These are phyloP conservation scores for Sarocladium brachiariae DNA, from an alignment of 2,329 filamentous ascomycete species.

Conservation along the genomic window DNA sequence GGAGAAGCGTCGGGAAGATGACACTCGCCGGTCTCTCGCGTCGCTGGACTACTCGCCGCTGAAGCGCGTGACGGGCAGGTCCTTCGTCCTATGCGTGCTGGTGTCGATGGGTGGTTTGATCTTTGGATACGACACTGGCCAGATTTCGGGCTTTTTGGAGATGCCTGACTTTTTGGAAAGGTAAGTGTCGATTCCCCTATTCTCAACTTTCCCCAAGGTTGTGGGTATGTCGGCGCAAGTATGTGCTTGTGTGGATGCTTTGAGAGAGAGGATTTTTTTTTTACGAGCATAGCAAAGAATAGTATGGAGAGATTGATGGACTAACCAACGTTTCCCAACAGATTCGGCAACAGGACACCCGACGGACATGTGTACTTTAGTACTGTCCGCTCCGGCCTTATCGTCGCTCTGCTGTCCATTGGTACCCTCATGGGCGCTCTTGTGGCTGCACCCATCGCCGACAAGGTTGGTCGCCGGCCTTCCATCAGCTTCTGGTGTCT, in stretches of 20 bases:
- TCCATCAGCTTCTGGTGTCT: slow-evolving; percentile 57
- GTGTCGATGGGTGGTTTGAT: slow-evolving; percentile 40
- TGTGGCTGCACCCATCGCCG: slow-evolving; percentile 54
- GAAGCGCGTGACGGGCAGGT: slow-evolving; percentile 29
- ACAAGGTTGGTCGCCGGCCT: slow-evolving; percentile 54
- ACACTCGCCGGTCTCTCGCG: slow-evolving; percentile 26
- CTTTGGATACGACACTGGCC: slow-evolving; percentile 44
- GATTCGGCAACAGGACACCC: slow-evolving; percentile 36
- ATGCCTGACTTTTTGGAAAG: slow-evolving; percentile 49
- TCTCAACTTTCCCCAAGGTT: too few relatives aligned
- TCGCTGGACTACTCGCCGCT: slow-evolving; percentile 39
- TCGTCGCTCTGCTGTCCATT: slow-evolving; percentile 52
- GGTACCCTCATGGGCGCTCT: slow-evolving; percentile 56
- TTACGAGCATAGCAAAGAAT: too few relatives aligned
- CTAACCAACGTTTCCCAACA: neutral
- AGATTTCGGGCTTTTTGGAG: slow-evolving; percentile 50
- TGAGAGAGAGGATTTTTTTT: neutral
- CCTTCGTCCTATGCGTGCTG: slow-evolving; percentile 30
- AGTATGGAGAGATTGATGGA: too few relatives aligned
- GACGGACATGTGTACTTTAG: slow-evolving; percentile 38
- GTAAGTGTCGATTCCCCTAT: too few relatives aligned
- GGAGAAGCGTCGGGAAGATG: slow-evolving; percentile 24
- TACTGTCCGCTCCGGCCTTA: slow-evolving; percentile 49
- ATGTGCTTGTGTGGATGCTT: too few relatives aligned
- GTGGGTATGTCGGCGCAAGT: too few relatives aligned